Conservation (phyloP, 495 filamentous ascomycete genomes). For the Trichoderma parareesei region DNA sequence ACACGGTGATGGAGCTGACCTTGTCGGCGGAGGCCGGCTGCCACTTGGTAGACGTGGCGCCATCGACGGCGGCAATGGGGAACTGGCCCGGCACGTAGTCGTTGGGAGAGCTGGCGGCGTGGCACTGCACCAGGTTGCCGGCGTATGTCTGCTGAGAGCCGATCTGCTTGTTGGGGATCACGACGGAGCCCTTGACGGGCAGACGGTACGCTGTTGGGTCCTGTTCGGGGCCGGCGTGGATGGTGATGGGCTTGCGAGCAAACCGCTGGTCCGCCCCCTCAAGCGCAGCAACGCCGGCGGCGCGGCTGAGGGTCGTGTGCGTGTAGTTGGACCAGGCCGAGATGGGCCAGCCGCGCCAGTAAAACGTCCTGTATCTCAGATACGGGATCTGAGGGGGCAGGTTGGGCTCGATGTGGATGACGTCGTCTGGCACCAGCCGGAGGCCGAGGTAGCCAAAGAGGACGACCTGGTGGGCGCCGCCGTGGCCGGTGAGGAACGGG, state of each 20-base stretch:
- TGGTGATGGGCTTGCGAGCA: slow-evolving; percentile 4
- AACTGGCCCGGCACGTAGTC: slow-evolving; percentile 60
- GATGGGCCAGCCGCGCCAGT: slow-evolving; percentile 61
- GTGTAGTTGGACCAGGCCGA: slow-evolving; percentile 54
- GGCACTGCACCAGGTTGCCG: slow-evolving; percentile 63
- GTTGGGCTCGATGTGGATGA: slow-evolving; percentile 45
- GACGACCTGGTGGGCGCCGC: slow-evolving; percentile 46
- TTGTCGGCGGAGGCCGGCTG: slow-evolving; percentile 41
- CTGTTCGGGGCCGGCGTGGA: not conserved
- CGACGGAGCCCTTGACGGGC: slow-evolving; percentile 41
- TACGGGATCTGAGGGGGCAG: slow-evolving; percentile 49
- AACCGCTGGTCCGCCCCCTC: slow-evolving; percentile 14
- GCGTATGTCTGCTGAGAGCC: slow-evolving; percentile 38
- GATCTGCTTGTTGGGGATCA: slow-evolving; percentile 48
- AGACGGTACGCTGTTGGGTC: slow-evolving; percentile 38
- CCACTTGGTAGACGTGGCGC: slow-evolving; percentile 63
- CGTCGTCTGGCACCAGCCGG: slow-evolving; percentile 30
- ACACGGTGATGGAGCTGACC: not conserved
- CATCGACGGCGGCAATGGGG: slow-evolving; percentile 62
- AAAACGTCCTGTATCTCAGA: slow-evolving; percentile 57
- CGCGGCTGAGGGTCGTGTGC: slow-evolving; percentile 53
- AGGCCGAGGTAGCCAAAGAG: slow-evolving; percentile 49
- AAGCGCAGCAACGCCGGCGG: slow-evolving; percentile 23
- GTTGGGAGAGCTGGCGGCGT: slow-evolving; percentile 40
- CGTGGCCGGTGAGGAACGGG: slow-evolving; percentile 53